A percentile compares a stretch with the other conserved stretches of the same genome.
These are phyloP conservation scores for Spinellus fusiger DNA, from an alignment of 192 early-diverging fungal species.

Conservation along the genomic window DNA sequence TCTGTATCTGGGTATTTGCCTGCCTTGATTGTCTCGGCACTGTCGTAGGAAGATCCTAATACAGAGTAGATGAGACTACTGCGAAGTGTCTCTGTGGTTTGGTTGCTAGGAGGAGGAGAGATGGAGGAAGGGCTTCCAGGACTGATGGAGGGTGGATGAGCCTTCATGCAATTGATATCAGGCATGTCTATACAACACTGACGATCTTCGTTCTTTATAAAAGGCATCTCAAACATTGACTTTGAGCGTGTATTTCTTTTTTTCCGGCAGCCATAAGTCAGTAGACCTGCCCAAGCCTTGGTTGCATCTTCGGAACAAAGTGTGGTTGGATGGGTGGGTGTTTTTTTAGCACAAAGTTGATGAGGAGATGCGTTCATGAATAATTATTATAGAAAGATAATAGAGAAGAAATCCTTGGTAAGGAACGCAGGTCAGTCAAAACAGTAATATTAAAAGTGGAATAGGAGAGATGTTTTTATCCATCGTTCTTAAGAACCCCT, in stretches of 20 bases:
- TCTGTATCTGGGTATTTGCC: background rate
- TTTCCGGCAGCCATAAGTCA: background rate
- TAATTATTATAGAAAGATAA: background rate
- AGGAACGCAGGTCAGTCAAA: background rate
- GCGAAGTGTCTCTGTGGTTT: background rate
- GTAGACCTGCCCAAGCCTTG: background rate
- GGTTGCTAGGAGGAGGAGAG: background rate
- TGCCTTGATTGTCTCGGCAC: background rate
- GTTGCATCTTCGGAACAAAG: background rate
- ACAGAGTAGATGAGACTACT: background rate
- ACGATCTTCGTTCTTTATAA: background rate
- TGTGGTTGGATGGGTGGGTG: background rate
- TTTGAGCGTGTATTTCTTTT: background rate
- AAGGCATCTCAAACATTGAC: background rate
- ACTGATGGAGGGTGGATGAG: background rate
- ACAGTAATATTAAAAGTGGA: background rate
- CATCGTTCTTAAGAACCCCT: too few relatives aligned
- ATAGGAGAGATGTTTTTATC: too few relatives aligned
- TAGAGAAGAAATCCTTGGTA: background rate
- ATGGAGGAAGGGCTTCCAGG: background rate
- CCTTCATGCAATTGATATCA: background rate
- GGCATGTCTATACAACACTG: background rate
- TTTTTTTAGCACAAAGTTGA: background rate
- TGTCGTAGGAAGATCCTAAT: background rate
- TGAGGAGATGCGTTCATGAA: background rate